Percentiles rank a stretch among this genome's conserved stretches.
These are phyloP conservation scores for Vanrija humicola DNA, from an alignment of 1,284 basidiomycete genomes.

Conservation along the genomic window DNA sequence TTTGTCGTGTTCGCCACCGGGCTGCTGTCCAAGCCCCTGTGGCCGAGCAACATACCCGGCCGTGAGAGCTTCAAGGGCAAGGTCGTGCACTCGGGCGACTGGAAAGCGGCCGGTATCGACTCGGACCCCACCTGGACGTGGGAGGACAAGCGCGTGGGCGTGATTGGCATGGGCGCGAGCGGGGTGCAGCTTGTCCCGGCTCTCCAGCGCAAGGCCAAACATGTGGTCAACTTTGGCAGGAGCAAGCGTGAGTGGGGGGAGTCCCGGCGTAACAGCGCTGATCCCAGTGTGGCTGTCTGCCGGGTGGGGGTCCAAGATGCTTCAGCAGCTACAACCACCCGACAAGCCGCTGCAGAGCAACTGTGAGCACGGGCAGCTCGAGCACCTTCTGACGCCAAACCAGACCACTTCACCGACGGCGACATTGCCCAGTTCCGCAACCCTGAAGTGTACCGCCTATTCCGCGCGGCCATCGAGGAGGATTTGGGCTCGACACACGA, in stretches of 20 bases:
- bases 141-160: slow-evolving; percentile 13
- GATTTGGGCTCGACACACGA: slow-evolving; percentile 12
- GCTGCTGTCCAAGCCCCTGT: slow-evolving; percentile 25
- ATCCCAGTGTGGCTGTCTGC: slow-evolving; percentile 25
- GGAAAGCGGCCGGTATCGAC: slow-evolving; percentile 3
- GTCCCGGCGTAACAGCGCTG: no score
- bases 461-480: slow-evolving; percentile 21
- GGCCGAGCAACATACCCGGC: slow-evolving; percentile 26
- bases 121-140: slow-evolving; percentile 7
- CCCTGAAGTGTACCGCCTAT: slow-evolving; percentile 20
- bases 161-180: slow-evolving; percentile 17
- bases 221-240: slow-evolving; percentile 27
- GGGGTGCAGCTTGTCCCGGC: slow-evolving; percentile 27
- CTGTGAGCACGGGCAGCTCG: no score
- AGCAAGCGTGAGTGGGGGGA: slow-evolving; percentile 4
- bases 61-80: slow-evolving; percentile 23
- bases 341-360: slow-evolving; percentile 1
- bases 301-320: slow-evolving; percentile 21
- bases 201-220: slow-evolving; percentile 18
- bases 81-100: slow-evolving; percentile 29
- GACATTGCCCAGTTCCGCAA: neutral
- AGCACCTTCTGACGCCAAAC: no score
- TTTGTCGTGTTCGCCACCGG: slow-evolving; percentile 37
- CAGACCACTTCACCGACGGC: neutral
- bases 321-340: neutral